Evolutionary conservation across 1,139 yeast genomes (phyloP), one percentile per base, ranked within the genome.

Genomic region (Kodamaea sp.): DNA sequence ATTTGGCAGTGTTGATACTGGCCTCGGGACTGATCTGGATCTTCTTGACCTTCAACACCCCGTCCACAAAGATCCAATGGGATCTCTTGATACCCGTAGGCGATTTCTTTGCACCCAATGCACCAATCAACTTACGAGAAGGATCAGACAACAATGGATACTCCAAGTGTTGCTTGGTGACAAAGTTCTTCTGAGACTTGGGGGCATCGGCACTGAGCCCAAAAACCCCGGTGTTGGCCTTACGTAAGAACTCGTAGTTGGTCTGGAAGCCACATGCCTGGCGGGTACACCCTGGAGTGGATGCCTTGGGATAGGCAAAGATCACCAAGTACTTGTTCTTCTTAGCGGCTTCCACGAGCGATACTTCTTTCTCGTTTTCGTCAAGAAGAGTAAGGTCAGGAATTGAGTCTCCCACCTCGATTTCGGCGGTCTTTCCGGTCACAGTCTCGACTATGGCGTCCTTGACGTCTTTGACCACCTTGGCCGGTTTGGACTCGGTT

Each of bases 231-330:
- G 65, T 56, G 13, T 83, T 78, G 32, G 73, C 67, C 15, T 66
- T 59, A 28, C 66, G 60, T 48, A 87, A 75, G 29, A 74, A 73
- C 9, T 73, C 68, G 54, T 66, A 80, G 48, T 77, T 77, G 47
- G 77, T 81, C 50, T 92, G 80, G 59, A 85, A 92, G 0, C 96
- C 97, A 59, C 86, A 76, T 2, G 89, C 97, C 63, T 92, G 98
- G 51, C 89, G 76, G 1, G 94, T 89, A 61, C 97, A 90, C 2
- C 97, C 97, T 1, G 97, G 96, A 0, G 98, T 92, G 22, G 84
- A 80, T 0, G 97, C 98, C 53, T 76, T 84, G 35, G 98, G 97
- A 55, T 89, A 92, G 11, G 96, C 72, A 57, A 84, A 84, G 26
- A 84, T 74, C 32, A 86, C 73, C 48, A 83, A 63, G 31, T 76